Conservation (phyloP, 1,139 yeast species). For the Chernovozyma aurita region DNA sequence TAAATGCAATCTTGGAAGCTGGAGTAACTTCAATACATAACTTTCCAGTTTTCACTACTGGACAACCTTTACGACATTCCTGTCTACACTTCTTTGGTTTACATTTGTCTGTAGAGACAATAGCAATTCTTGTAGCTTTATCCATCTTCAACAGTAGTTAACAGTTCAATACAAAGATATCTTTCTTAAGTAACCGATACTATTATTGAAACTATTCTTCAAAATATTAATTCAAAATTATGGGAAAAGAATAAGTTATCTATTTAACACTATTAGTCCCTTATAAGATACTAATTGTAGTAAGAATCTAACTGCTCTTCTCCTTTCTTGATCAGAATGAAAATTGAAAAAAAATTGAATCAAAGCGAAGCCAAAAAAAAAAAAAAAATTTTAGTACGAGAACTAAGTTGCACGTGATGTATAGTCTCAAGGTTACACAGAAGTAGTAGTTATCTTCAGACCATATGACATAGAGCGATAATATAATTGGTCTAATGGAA, state of each 20-base stretch:
- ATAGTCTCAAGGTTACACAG: neutral
- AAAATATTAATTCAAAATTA: no score
- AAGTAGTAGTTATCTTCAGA: neutral
- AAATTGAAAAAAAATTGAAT: neutral
- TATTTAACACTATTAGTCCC: no score
- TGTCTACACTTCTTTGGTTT: conserved; percentile 98
- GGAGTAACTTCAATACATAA: conserved; percentile 96
- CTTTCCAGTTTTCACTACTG: conserved; percentile 96
- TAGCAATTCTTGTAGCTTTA: conserved; percentile 83
- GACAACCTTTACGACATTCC: conserved; percentile 95
- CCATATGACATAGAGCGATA: neutral
- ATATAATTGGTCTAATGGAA: neutral
- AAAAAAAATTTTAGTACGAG: neutral
- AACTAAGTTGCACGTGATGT: neutral
- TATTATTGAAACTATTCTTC: no score
- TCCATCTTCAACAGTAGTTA: conserved; percentile 38
- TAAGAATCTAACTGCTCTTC: neutral
- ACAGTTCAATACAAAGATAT: no score
- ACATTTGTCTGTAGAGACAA: conserved; percentile 89
- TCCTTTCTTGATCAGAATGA: neutral
- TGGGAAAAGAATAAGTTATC: no score
- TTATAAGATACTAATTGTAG: no score
- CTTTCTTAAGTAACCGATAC: no score
- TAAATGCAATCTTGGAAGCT: conserved; percentile 85
- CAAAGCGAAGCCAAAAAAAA: conserved; percentile 3